Percentiles rank a stretch among this genome's conserved stretches.
phyloP scores from a whole-genome alignment of 768 basidiomycete genomes.

The Fomitopsis pulvina region DNA sequence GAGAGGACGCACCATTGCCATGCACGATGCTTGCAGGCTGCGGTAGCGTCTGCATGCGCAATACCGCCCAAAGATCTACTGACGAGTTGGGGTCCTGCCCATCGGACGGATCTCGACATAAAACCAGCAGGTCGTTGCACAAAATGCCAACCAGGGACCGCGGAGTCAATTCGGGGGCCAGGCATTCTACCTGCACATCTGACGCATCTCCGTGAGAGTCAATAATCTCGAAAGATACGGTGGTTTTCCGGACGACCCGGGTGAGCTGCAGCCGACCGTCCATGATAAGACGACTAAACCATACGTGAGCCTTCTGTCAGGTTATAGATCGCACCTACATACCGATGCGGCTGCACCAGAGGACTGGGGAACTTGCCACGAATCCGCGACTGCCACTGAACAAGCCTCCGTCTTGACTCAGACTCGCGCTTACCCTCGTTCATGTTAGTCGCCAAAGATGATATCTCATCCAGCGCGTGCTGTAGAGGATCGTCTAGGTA shows the following conservation, averaged over 20 bases:
- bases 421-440: constrained; percentile 97
- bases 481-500: constrained; percentile 80
- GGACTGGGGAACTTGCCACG: constrained; percentile 91
- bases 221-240: constrained; percentile 74
- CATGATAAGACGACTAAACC: constrained; percentile 77
- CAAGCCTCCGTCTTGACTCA: constrained; percentile 85
- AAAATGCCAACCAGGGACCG: constrained; percentile 74
- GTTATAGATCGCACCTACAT: constrained; percentile 17
- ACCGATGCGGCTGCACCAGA: constrained; percentile 97
- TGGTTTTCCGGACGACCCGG: constrained; percentile 84
- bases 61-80: constrained; percentile 95
- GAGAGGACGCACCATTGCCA: constrained; percentile 56
- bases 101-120: constrained; percentile 82
- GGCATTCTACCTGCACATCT: constrained; percentile 83
- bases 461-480: constrained; percentile 80
- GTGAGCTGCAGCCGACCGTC: constrained; percentile 83
- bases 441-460: constrained; percentile 87
- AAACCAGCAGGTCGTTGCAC: constrained; percentile 89
- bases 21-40: constrained; percentile 89
- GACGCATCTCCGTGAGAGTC: constrained; percentile 72
- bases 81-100: constrained; percentile 65
- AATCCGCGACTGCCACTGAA: constrained; percentile 87
- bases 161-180: constrained; percentile 81
- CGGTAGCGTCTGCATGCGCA: constrained; percentile 90
- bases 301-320: background rate